phyloP scores from a whole-genome alignment of 2,329 filamentous ascomycete genomes.

The Diplocarpon rosae region DNA sequence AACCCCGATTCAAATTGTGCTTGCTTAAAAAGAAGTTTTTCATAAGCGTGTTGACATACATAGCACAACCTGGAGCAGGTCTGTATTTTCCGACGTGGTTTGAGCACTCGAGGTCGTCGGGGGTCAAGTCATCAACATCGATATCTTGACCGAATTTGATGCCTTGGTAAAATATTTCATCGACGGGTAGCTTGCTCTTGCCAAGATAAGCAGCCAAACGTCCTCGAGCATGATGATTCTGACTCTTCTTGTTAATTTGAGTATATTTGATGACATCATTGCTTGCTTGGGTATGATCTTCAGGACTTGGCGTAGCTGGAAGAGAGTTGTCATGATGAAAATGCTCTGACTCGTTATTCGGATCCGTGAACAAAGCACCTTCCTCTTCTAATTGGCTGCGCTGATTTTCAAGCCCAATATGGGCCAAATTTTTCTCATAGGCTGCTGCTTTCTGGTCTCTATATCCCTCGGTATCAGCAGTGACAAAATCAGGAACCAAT shows the following conservation, averaged over 20 bases:
- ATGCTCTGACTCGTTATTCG: not conserved
- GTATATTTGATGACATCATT: too few relatives aligned
- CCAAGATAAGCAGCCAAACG: slow-evolving; percentile 28
- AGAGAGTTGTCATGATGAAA: slow-evolving; percentile 1
- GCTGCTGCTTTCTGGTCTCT: too few relatives aligned
- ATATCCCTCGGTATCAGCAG: not conserved
- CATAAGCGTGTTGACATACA: slow-evolving; percentile 2
- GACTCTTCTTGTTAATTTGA: too few relatives aligned
- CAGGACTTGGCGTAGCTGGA: not conserved
- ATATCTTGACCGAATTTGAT: slow-evolving; percentile 23
- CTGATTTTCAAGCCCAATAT: not conserved
- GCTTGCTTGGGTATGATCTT: too few relatives aligned
- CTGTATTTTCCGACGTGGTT: not conserved
- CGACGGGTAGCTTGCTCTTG: slow-evolving; percentile 27
- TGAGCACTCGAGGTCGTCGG: not conserved
- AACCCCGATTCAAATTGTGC: not conserved
- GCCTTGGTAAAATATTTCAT: slow-evolving; percentile 32
- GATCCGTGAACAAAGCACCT: not conserved
- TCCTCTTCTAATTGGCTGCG: not conserved
- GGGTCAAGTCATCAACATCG: slow-evolving; percentile 10
- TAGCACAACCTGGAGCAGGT: not conserved
- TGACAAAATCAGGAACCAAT: not conserved
- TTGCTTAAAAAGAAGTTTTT: slow-evolving; percentile 4
- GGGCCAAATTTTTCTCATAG: not conserved
- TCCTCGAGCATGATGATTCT: not conserved